These are phyloP conservation scores for Lodderomyces theae DNA, from an alignment of 1,139 yeast species.

Conservation along the genomic window DNA sequence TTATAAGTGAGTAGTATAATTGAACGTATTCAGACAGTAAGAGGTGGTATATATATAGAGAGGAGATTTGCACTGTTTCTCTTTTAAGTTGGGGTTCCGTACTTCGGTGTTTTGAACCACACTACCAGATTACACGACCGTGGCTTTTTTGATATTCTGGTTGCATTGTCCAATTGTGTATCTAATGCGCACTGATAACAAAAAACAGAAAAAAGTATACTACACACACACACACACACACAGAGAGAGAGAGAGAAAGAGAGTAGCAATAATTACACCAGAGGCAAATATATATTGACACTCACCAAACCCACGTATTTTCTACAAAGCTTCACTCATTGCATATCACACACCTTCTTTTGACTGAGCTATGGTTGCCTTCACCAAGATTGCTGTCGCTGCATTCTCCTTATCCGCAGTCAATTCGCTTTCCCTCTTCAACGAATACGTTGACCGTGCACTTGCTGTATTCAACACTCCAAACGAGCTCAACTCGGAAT, in stretches of 20 bases:
- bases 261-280: not conserved
- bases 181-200: not conserved
- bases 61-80: too few species aligned
- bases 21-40: too few species aligned
- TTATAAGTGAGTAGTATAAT: too few species aligned
- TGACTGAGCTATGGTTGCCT: constrained; percentile 25
- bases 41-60: too few species aligned
- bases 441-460: constrained; percentile 18
- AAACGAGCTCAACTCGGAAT: not conserved
- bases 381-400: constrained; percentile 21
- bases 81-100: too few species aligned
- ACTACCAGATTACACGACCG: not conserved
- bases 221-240: too few species aligned
- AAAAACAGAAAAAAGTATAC: not conserved
- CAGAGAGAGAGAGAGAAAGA: too few species aligned
- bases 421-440: constrained; percentile 18
- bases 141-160: too few species aligned
- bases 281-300: too few species aligned
- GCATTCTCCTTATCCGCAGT: constrained; percentile 19
- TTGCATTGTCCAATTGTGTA: not conserved
- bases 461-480: constrained; percentile 17
- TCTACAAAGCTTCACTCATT: too few species aligned
- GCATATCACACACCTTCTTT: not conserved
- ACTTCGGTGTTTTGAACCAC: too few species aligned
- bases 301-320: too few species aligned